Percentiles rank a stretch among this genome's conserved stretches.
These are phyloP conservation scores for Dactylellina sp. DNA, from an alignment of 2,329 filamentous ascomycete species.

Conservation along the genomic window DNA sequence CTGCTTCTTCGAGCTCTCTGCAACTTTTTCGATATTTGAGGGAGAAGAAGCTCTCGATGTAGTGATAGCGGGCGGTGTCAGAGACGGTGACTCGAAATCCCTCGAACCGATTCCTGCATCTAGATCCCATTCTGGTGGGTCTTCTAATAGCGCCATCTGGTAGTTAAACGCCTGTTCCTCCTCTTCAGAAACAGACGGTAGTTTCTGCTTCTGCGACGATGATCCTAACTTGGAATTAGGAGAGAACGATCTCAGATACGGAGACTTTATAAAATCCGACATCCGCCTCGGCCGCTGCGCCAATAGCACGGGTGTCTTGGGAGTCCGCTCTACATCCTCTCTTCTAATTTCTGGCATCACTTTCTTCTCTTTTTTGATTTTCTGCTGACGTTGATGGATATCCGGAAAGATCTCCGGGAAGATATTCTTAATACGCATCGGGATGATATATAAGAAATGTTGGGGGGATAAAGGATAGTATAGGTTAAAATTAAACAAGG, in stretches of 20 bases:
- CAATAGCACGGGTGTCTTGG: conserved; percentile 44
- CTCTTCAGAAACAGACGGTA: conserved; percentile 44
- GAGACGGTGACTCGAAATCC: conserved; percentile 53
- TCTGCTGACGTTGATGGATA: conserved; percentile 44
- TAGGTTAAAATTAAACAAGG: conserved; percentile 22
- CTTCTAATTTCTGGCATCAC: conserved; percentile 16
- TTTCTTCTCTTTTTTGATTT: conserved; percentile 44
- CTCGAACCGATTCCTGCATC: conserved; percentile 53
- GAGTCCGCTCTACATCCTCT: conserved; percentile 35
- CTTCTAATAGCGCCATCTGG: conserved; percentile 53
- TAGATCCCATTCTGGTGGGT: conserved; percentile 55
- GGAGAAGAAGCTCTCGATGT: conserved; percentile 48
- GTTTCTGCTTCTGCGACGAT: conserved; percentile 27
- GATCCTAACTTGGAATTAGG: conserved; percentile 22
- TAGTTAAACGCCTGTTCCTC: conserved; percentile 55
- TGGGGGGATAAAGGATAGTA: conserved; percentile 31
- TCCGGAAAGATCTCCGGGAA: conserved; percentile 55
- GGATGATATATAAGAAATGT: conserved; percentile 13
- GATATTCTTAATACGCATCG: conserved; percentile 54
- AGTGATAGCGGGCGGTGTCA: conserved; percentile 44
- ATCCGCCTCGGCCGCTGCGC: conserved; percentile 44
- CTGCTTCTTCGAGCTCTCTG: conserved; percentile 51
- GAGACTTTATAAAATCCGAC: conserved; percentile 49
- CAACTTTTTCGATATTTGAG: conserved; percentile 52
- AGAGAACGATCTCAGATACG: conserved; percentile 38